A percentile compares a stretch with the other conserved stretches of the same genome.
These are phyloP conservation scores for Thalassiosira ordinaria DNA, from an alignment of 352 stramenopile genomes.

Conservation along the genomic window DNA sequence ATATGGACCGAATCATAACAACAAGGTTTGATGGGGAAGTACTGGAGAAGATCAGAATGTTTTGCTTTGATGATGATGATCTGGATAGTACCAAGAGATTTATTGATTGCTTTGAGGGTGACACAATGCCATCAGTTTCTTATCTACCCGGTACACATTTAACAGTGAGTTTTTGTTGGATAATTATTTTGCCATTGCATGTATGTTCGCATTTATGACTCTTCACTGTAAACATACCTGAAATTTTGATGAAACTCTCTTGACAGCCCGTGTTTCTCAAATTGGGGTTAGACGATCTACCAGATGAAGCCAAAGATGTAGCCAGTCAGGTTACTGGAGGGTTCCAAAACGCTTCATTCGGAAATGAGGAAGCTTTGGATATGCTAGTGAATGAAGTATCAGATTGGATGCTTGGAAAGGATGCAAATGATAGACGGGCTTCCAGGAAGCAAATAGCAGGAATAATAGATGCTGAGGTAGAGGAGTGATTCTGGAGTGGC, in stretches of 20 bases:
- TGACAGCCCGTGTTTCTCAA: constrained; percentile 73
- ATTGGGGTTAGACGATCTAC: constrained; percentile 65
- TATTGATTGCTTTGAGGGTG: constrained; percentile 43
- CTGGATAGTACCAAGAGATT: constrained; percentile 73
- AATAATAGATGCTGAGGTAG: constrained; percentile 43
- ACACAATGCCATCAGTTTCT: constrained; percentile 22
- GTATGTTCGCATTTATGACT: no score
- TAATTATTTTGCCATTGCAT: no score
- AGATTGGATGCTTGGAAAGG: constrained; percentile 72
- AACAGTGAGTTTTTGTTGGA: constrained; percentile 37
- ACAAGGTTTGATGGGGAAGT: constrained; percentile 67
- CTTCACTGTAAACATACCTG: no score
- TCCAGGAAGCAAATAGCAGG: constrained; percentile 38
- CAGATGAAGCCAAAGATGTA: constrained; percentile 62
- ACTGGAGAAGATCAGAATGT: constrained; percentile 73
- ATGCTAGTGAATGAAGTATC: constrained; percentile 68
- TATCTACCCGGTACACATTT: constrained; percentile 75
- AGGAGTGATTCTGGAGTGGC: no score
- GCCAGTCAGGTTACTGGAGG: constrained; percentile 65
- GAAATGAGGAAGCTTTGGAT: constrained; percentile 66
- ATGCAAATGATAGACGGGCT: constrained; percentile 12
- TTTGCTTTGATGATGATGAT: constrained; percentile 79
- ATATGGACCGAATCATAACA: constrained; percentile 69
- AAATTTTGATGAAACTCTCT: neutral
- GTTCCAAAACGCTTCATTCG: constrained; percentile 77